phyloP scores from a whole-genome alignment of 73 alveolate genomes.

The Paramecium sonneborni region DNA sequence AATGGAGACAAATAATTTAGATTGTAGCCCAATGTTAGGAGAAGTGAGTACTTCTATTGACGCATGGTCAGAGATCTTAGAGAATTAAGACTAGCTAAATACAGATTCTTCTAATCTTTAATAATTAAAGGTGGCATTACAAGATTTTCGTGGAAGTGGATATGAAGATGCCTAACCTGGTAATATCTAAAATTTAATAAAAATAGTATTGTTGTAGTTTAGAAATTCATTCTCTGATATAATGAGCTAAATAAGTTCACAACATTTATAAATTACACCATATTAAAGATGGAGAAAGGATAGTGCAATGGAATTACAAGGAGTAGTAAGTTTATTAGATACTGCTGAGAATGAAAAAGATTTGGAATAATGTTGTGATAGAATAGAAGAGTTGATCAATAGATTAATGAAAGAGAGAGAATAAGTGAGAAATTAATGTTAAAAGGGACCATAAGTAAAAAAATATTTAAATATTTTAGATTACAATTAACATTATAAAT shows the following conservation, averaged over 20 bases:
- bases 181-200: not conserved
- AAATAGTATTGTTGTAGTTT: not conserved
- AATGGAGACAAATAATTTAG: not conserved
- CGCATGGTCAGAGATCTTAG: slow-evolving; percentile 49
- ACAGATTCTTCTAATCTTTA: not conserved
- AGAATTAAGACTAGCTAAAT: not conserved
- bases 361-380: not conserved
- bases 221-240: slow-evolving; percentile 13
- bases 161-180: not conserved
- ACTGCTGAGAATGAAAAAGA: not conserved
- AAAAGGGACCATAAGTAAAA: not conserved
- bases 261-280: not conserved
- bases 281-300: slow-evolving; percentile 48
- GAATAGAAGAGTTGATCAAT: slow-evolving; percentile 17
- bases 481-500: slow-evolving; percentile 41
- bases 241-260: not conserved
- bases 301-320: not conserved
- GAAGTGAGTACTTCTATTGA: slow-evolving; percentile 9
- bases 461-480: not conserved
- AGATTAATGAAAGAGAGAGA: slow-evolving; percentile 28
- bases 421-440: slow-evolving; percentile 17
- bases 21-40: not conserved
- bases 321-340: slow-evolving; percentile 33
- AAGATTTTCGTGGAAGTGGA: not conserved
- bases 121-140: not conserved